Percentiles rank a stretch among this genome's conserved stretches.
Evolutionary conservation across 345 rosid genomes (phyloP).

Genomic region (Acer saccharum): DNA sequence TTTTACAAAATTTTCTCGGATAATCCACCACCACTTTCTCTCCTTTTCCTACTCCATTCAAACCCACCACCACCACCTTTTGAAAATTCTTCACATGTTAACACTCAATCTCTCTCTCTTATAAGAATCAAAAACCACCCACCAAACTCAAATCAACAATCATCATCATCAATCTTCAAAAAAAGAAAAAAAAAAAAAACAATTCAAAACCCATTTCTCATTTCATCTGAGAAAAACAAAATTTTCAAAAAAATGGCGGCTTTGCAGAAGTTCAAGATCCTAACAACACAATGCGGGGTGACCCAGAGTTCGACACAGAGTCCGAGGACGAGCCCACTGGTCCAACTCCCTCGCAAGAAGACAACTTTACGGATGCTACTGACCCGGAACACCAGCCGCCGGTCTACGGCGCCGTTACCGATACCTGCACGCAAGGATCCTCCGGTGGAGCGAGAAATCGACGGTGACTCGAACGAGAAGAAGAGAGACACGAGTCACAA

Average conservation of each 20-base stretch:
- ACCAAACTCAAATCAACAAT: not conserved
- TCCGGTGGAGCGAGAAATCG: constrained; percentile 27
- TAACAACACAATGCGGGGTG: constrained; percentile 90
- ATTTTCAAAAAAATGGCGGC: constrained; percentile 54
- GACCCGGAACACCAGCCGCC: constrained; percentile 46
- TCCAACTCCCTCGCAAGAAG: constrained; percentile 69
- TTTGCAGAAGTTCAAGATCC: constrained; percentile 78
- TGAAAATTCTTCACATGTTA: constrained; percentile 13
- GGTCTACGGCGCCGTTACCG: constrained; percentile 22
- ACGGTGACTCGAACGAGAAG: constrained; percentile 27
- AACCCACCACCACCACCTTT: constrained; percentile 31
- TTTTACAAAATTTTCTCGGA: constrained; percentile 26
- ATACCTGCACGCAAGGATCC: constrained; percentile 15
- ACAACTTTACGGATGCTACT: constrained; percentile 78
- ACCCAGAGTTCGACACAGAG: constrained; percentile 73
- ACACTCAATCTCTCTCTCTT: constrained; percentile 27
- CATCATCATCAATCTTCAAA: not conserved
- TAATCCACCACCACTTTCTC: constrained; percentile 20
- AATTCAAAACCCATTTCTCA: constrained; percentile 11
- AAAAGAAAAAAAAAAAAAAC: constrained; percentile 4
- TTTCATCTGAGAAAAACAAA: not conserved
- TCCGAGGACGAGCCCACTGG: constrained; percentile 76
- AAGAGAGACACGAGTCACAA: constrained; percentile 35
- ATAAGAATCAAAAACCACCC: constrained; percentile 18
- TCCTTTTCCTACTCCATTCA: constrained; percentile 46